phyloP scores from a whole-genome alignment of 305 asterid genomes.

The Rubia tinctorum region DNA sequence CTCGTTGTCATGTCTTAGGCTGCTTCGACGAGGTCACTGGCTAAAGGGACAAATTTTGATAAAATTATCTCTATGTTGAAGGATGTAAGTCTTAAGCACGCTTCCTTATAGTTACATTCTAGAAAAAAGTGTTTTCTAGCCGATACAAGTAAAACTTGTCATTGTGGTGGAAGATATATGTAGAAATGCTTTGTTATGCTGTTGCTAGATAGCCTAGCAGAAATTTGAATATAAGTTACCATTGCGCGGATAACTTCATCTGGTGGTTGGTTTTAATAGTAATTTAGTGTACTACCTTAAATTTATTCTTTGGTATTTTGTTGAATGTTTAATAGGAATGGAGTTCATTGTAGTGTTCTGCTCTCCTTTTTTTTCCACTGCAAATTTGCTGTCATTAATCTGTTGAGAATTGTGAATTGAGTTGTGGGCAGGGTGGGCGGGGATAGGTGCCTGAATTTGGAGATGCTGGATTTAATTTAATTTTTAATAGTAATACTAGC shows the following conservation, averaged over 20 bases:
- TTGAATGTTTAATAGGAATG: not conserved
- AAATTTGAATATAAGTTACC: not conserved
- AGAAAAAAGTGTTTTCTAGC: not conserved
- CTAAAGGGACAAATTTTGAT: slow-evolving; percentile 70
- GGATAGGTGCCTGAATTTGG: not conserved
- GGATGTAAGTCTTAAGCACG: slow-evolving; percentile 50
- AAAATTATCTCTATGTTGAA: slow-evolving; percentile 77
- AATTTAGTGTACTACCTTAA: not conserved
- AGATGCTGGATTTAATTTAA: not conserved
- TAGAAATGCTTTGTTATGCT: not conserved
- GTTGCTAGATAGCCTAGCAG: not conserved
- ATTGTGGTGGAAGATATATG: not conserved
- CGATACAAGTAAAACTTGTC: not conserved
- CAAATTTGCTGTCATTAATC: not conserved
- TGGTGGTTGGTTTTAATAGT: slow-evolving; percentile 1
- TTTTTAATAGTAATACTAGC: not conserved
- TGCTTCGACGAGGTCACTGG: slow-evolving; percentile 80
- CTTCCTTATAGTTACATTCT: not conserved
- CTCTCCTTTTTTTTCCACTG: not conserved
- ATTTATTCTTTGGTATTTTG: not conserved
- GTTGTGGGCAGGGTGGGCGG: not conserved
- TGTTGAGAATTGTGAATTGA: not conserved
- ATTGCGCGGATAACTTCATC: not conserved
- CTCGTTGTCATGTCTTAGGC: slow-evolving; percentile 44
- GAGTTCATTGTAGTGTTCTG: not conserved